Conservation (phyloP, 2,329 filamentous ascomycete species). For the Alternaria dauci region DNA sequence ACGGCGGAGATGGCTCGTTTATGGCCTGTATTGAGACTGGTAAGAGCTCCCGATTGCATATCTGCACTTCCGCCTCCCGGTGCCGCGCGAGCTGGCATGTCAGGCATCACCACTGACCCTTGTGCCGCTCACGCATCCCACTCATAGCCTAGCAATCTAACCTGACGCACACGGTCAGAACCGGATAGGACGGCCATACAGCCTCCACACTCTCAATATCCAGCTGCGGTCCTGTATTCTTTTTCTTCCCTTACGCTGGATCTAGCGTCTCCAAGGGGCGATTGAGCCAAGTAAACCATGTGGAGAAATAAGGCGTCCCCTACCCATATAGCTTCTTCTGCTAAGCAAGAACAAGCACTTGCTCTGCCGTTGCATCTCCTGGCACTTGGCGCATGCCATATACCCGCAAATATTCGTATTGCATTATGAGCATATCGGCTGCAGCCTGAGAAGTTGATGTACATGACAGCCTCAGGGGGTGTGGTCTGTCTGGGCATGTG, state of each 20-base stretch:
- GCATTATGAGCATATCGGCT: not conserved
- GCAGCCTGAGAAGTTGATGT: not conserved
- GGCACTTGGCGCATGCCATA: conserved; percentile 5
- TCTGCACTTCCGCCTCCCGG: not conserved
- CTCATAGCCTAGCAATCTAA: not conserved
- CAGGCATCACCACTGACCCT: not conserved
- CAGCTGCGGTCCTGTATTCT: not conserved
- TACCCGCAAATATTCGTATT: conserved; percentile 1
- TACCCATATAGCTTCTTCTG: conserved; percentile 2
- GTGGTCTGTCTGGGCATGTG: not conserved
- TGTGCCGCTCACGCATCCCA: conserved; percentile 6
- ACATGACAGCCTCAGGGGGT: not conserved
- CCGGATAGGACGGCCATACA: not conserved
- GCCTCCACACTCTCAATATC: not conserved
- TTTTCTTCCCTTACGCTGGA: not conserved
- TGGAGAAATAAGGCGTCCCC: conserved; percentile 3
- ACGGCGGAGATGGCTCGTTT: conserved; percentile 4
- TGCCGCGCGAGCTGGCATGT: conserved; percentile 5
- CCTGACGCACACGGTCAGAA: not conserved
- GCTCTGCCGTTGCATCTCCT: not conserved
- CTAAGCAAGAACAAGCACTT: not conserved
- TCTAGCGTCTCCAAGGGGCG: not conserved
- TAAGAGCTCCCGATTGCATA: not conserved
- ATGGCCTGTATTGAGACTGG: not conserved
- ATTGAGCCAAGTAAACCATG: not conserved